Evolutionary conservation across 768 basidiomycete genomes (phyloP).

Genomic region (Macrolepiota albuminosa): DNA sequence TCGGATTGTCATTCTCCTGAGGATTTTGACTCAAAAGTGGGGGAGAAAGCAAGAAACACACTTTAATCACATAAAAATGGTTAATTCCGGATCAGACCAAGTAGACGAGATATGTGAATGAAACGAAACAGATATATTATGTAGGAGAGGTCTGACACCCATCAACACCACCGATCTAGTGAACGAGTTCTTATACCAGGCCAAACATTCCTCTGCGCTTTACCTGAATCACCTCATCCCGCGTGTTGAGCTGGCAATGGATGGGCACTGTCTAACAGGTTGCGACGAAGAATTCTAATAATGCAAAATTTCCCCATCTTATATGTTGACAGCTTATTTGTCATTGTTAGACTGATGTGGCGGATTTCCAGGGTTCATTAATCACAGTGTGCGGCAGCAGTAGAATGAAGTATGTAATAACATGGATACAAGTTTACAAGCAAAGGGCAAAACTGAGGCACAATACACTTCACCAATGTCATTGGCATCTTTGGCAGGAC

Average conservation of each 20-base stretch:
- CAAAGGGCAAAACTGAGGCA: background rate
- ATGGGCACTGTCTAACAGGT: slow-evolving; percentile 74
- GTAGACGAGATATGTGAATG: background rate
- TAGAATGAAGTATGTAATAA: background rate
- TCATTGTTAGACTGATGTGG: background rate
- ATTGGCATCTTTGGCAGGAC: background rate
- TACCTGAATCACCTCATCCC: slow-evolving; percentile 65
- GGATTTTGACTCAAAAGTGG: background rate
- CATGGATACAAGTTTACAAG: slow-evolving; percentile 1
- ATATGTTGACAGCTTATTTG: slow-evolving; percentile 1
- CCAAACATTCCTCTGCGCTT: slow-evolving; percentile 56
- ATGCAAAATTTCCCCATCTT: background rate
- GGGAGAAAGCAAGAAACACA: background rate
- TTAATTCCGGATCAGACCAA: background rate
- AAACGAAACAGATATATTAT: slow-evolving; percentile 17
- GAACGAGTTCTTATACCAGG: slow-evolving; percentile 58
- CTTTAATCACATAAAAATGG: no score
- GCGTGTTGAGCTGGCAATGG: slow-evolving; percentile 32
- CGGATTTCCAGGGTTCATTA: background rate
- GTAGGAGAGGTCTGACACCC: slow-evolving; percentile 70
- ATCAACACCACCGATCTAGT: slow-evolving; percentile 41
- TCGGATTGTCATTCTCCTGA: background rate
- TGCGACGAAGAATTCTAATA: slow-evolving; percentile 33
- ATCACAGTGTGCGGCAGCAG: background rate
- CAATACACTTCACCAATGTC: background rate